Evolutionary conservation across 2,329 filamentous ascomycete species (phyloP).

Genomic region (Phoma sp.): DNA sequence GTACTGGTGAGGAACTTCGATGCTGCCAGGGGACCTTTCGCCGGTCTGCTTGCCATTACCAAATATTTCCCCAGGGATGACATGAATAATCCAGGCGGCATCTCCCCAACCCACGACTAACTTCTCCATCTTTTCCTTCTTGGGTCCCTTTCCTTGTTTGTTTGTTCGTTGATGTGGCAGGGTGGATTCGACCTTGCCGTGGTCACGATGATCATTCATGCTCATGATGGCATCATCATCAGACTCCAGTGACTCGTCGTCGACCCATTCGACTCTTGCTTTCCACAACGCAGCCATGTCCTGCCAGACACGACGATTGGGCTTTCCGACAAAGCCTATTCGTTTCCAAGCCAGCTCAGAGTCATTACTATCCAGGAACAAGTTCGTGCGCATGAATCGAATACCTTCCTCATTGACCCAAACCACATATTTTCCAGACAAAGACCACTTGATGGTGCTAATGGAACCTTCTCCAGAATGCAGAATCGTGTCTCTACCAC

Average conservation of each 20-base stretch:
- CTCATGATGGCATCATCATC: conserved; percentile 64
- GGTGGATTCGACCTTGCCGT: conserved; percentile 41
- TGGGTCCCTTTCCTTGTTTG: conserved; percentile 33
- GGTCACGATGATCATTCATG: conserved; percentile 43
- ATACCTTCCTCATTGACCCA: conserved; percentile 98
- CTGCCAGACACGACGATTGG: conserved; percentile 86
- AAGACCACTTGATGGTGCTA: conserved; percentile 90
- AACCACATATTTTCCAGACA: conserved; percentile 88
- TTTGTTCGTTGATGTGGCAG: conserved; percentile 55
- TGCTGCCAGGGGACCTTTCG: conserved; percentile 76
- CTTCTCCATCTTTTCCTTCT: conserved; percentile 65
- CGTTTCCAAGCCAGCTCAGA: conserved; percentile 90
- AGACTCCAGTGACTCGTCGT: conserved; percentile 77
- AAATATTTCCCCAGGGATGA: conserved; percentile 73
- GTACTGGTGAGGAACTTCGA: conserved; percentile 92
- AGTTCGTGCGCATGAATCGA: conserved; percentile 93
- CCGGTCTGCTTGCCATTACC: conserved; percentile 70
- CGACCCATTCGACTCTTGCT: conserved; percentile 89
- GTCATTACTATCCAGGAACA: conserved; percentile 78
- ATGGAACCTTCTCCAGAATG: conserved; percentile 94
- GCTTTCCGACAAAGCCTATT: conserved; percentile 89
- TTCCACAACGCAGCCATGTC: conserved; percentile 98
- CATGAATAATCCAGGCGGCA: conserved; percentile 93
- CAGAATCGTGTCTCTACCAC: conserved; percentile 82
- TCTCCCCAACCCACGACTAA: conserved; percentile 94